A percentile compares a stretch with the other conserved stretches of the same genome.
Evolutionary conservation across 177 flowering plant species (phyloP).

Genomic region (Telopea speciosissima): DNA sequence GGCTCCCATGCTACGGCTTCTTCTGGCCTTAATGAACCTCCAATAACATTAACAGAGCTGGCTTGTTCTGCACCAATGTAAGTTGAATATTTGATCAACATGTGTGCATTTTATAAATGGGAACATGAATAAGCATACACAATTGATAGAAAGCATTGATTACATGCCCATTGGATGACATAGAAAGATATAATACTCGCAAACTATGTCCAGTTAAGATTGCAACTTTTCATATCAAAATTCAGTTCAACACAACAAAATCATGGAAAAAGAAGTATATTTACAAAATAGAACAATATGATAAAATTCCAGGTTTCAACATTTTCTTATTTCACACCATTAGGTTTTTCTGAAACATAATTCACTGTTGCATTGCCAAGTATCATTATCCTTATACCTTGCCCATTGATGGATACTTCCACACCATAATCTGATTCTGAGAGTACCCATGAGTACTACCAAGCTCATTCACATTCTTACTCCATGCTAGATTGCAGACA

Average conservation of each 20-base stretch:
- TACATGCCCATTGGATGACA: slow-evolving; percentile 99
- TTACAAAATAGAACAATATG: too few relatives aligned
- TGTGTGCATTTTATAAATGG: too few relatives aligned
- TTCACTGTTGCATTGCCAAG: neutral
- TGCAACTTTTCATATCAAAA: slow-evolving; percentile 57
- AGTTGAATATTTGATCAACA: too few relatives aligned
- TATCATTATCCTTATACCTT: slow-evolving; percentile 42
- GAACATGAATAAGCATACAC: too few relatives aligned
- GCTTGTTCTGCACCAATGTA: slow-evolving; percentile 72
- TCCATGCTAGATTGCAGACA: slow-evolving; percentile 98
- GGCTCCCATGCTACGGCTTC: slow-evolving; percentile 80
- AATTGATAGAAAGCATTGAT: neutral
- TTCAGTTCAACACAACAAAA: neutral
- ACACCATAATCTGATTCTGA: slow-evolving; percentile 97
- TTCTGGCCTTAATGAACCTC: slow-evolving; percentile 32
- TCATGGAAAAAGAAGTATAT: too few relatives aligned
- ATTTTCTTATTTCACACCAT: neutral
- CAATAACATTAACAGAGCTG: slow-evolving; percentile 46
- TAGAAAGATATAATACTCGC: slow-evolving; percentile 88
- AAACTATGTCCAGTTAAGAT: slow-evolving; percentile 89
- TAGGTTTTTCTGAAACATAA: neutral
- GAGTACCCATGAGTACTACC: slow-evolving; percentile 99
- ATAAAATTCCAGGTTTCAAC: too few relatives aligned
- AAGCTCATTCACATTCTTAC: slow-evolving; percentile 92
- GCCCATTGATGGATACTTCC: slow-evolving; percentile 92